phyloP scores from a whole-genome alignment of 2,329 filamentous ascomycete species.

The Aspergillus terreus region DNA sequence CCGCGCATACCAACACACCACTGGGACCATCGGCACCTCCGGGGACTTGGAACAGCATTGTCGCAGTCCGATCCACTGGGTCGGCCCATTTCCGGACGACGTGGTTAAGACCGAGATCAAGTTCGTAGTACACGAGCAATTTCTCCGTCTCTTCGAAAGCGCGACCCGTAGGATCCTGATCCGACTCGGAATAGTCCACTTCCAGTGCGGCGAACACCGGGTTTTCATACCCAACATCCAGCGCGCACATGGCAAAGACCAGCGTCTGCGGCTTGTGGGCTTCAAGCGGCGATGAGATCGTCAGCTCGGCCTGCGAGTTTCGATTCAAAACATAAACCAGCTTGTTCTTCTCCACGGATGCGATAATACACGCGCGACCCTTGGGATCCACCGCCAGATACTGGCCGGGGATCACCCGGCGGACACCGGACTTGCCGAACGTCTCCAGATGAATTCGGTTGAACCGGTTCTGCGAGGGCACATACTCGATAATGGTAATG shows the following conservation, averaged over 20 bases:
- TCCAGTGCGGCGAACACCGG: constrained; percentile 94
- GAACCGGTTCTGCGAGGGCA: constrained; percentile 81
- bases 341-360: constrained; percentile 97
- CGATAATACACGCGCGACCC: constrained; percentile 89
- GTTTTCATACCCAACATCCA: constrained; percentile 96
- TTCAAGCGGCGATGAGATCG: constrained; percentile 94
- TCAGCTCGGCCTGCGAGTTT: constrained; percentile 88
- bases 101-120: constrained; percentile 93
- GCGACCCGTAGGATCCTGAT: constrained; percentile 84
- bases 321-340: constrained; percentile 97
- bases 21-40: constrained; percentile 91
- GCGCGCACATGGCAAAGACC: constrained; percentile 78
- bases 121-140: constrained; percentile 91
- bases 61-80: constrained; percentile 82
- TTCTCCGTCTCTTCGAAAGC: constrained; percentile 82
- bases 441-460: constrained; percentile 91
- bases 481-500: constrained; percentile 89
- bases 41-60: constrained; percentile 89
- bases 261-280: constrained; percentile 90
- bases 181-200: constrained; percentile 85
- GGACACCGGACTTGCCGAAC: constrained; percentile 93
- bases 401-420: constrained; percentile 90
- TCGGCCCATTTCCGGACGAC: constrained; percentile 97
- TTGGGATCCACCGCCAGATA: constrained; percentile 95
- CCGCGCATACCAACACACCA: constrained; percentile 89